These are phyloP conservation scores for Wickerhamomyces sp. DNA, from an alignment of 1,139 yeast species.

Conservation along the genomic window DNA sequence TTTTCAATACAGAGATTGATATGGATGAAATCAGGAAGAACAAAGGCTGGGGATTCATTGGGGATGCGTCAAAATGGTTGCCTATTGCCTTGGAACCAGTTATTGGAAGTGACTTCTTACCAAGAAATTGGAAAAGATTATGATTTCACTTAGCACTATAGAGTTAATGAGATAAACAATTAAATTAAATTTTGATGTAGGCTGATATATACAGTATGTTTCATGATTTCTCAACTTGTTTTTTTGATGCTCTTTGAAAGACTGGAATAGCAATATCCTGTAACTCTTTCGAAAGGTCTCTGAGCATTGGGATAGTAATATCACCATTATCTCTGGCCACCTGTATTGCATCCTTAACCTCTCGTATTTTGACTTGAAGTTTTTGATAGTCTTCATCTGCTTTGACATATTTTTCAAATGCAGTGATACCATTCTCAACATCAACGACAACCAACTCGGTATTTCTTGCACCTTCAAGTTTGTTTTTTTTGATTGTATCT, in stretches of 20 bases:
- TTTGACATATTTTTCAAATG: constrained; percentile 36
- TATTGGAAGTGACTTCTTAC: constrained; percentile 27
- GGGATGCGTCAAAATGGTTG: constrained; percentile 72
- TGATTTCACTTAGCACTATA: not conserved
- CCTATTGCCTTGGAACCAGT: constrained; percentile 62
- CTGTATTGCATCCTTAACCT: constrained; percentile 39
- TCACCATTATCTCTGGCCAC: constrained; percentile 27
- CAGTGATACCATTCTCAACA: constrained; percentile 44
- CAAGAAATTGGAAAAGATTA: constrained; percentile 23
- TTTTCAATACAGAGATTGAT: constrained; percentile 69
- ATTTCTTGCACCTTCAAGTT: constrained; percentile 33
- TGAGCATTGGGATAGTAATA: constrained; percentile 24
- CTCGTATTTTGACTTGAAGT: constrained; percentile 30
- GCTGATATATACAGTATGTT: not conserved
- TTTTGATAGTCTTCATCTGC: constrained; percentile 31
- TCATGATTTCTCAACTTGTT: constrained; percentile 26
- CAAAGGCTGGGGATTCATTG: constrained; percentile 66
- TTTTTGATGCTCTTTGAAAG: constrained; percentile 45
- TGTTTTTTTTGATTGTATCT: constrained; percentile 21
- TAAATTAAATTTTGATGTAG: no score
- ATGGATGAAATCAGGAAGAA: constrained; percentile 37
- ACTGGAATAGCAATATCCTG: constrained; percentile 47
- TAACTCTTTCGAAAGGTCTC: constrained; percentile 42
- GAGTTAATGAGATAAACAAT: no score
- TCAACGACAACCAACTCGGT: constrained; percentile 54